A percentile compares a stretch with the other conserved stretches of the same genome.
These are phyloP conservation scores for Saccharomycopsis sp. DNA, from an alignment of 805 yeast genomes.

Conservation along the genomic window DNA sequence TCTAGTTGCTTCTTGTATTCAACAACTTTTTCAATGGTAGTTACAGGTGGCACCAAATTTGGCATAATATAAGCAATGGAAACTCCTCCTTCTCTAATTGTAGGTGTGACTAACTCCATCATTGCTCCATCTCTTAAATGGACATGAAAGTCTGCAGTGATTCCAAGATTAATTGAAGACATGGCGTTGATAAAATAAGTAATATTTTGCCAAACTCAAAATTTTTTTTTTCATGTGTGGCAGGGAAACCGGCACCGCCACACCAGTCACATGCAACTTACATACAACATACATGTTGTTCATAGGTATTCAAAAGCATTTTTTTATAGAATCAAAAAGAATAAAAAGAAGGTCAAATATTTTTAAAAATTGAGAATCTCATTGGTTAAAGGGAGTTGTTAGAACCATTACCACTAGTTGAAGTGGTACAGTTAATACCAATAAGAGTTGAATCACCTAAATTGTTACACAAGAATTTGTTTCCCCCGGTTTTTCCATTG, in stretches of 20 bases:
- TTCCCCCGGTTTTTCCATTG: slow-evolving; percentile 1
- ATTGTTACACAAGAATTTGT: slow-evolving; percentile 5
- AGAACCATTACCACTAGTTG: slow-evolving; percentile 6
- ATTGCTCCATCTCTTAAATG: slow-evolving; percentile 90
- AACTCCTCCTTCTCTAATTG: slow-evolving; percentile 83
- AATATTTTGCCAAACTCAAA: no score
- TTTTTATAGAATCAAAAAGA: no score
- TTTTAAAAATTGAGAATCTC: no score
- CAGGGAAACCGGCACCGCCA: no score
- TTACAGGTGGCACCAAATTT: slow-evolving; percentile 86
- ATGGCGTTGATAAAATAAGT: no score
- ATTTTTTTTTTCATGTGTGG: no score
- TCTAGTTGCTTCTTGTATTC: slow-evolving; percentile 62
- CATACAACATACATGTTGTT: no score
- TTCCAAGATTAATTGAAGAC: slow-evolving; percentile 55
- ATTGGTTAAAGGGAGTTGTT: slow-evolving; percentile 5
- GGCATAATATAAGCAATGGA: slow-evolving; percentile 96
- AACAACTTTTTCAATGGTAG: slow-evolving; percentile 63
- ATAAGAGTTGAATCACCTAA: slow-evolving; percentile 9
- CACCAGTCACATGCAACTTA: no score
- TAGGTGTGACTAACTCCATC: slow-evolving; percentile 89
- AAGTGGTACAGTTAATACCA: slow-evolving; percentile 1
- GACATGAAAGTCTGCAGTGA: slow-evolving; percentile 90
- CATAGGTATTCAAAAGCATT: no score
- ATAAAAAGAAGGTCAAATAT: no score